Percentiles rank a stretch among this genome's conserved stretches.
Conservation (phyloP, 2,329 filamentous ascomycete species). For the Trichophyton equinum region DNA sequence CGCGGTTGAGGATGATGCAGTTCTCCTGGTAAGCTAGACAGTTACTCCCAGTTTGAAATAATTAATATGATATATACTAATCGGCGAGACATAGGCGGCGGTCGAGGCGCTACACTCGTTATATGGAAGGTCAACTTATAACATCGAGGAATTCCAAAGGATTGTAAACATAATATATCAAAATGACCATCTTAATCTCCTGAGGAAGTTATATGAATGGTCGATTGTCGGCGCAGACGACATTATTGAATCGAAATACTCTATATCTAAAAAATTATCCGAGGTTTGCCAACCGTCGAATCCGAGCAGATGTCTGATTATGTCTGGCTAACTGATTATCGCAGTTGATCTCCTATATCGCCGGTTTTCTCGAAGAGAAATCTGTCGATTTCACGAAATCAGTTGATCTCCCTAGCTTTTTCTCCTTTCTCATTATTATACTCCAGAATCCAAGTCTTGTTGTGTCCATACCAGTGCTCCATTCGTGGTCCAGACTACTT, state of each 20-base stretch:
- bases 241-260: constrained; percentile 82
- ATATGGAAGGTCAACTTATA: constrained; percentile 62
- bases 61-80: constrained; percentile 2
- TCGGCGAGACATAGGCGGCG: constrained; percentile 46
- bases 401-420: constrained; percentile 59
- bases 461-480: constrained; percentile 82
- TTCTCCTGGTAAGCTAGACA: constrained; percentile 54
- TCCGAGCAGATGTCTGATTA: background rate
- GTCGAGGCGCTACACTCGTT: constrained; percentile 74
- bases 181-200: constrained; percentile 55
- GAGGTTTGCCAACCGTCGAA: constrained; percentile 47
- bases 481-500: constrained; percentile 77
- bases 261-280: constrained; percentile 82
- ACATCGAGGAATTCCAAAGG: constrained; percentile 63
- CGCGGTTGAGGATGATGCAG: constrained; percentile 53
- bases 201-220: constrained; percentile 66
- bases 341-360: constrained; percentile 73
- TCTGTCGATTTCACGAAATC: constrained; percentile 52
- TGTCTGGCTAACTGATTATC: constrained; percentile 4
- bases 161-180: constrained; percentile 71
- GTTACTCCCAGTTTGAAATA: background rate
- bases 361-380: constrained; percentile 70
- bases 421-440: constrained; percentile 66
- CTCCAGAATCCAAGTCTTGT: constrained; percentile 77
- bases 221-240: constrained; percentile 66